Conservation (phyloP, 2,329 filamentous ascomycete genomes). For the Pestalotiopsis sp. region DNA sequence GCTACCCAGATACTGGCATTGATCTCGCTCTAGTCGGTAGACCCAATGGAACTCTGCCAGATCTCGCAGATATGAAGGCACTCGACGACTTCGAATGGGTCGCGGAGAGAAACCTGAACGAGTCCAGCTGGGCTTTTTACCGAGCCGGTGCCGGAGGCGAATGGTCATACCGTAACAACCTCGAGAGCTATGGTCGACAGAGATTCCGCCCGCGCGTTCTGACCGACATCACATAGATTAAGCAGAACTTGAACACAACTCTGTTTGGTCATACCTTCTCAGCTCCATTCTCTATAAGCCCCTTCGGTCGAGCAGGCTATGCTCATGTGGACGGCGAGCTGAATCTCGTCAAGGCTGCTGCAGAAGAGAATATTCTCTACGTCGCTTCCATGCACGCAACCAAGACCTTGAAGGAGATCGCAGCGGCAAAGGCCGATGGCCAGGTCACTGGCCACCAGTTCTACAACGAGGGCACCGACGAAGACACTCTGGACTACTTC, state of each 20-base stretch:
- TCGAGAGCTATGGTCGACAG: conserved; percentile 52
- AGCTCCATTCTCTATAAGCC: conserved; percentile 54
- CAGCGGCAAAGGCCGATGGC: conserved; percentile 30
- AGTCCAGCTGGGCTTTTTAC: conserved; percentile 53
- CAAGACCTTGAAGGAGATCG: conserved; percentile 37
- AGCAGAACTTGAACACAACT: conserved; percentile 45
- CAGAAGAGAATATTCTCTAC: conserved; percentile 49
- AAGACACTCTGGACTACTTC: conserved; percentile 12
- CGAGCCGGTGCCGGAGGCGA: conserved; percentile 55
- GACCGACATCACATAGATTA: conserved; percentile 47
- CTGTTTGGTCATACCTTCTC: conserved; percentile 54
- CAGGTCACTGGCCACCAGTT: conserved; percentile 22
- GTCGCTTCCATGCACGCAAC: conserved; percentile 38
- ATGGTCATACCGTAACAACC: conserved; percentile 57
- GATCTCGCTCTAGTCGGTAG: conserved; percentile 25
- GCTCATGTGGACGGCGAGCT: conserved; percentile 47
- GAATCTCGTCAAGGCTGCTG: conserved; percentile 50
- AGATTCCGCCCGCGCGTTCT: conserved; percentile 48
- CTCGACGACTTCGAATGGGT: conserved; percentile 56
- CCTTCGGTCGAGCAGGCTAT: conserved; percentile 44
- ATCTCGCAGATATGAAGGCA: conserved; percentile 44
- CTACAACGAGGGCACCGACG: conserved; percentile 24
- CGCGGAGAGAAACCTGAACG: conserved; percentile 47
- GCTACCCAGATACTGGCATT: not conserved
- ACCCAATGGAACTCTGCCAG: conserved; percentile 34